Base-by-base conservation (phyloP, 805 yeast genomes). In the Sugiyamaella mastotermitis region DNA sequence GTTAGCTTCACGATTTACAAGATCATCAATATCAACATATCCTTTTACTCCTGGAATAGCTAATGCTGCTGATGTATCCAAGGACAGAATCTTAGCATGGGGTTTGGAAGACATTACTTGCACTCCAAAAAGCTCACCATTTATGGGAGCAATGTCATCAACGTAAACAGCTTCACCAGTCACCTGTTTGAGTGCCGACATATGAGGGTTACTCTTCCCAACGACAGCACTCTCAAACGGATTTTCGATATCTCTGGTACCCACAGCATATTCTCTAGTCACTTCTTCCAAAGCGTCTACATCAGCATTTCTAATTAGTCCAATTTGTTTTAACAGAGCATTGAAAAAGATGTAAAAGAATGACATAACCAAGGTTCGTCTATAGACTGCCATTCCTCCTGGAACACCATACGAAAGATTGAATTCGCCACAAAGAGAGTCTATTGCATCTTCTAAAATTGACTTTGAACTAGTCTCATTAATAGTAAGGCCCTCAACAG, bases 321-420 rank as follows among this genome's bases (percentile, higher is more conserved):
- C 48, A 5, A 38, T 10, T 3, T 22, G 11, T 15, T 40, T 36
- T 34, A 62, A 38, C 39, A 63, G 51, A 31, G 55, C 47, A 35
- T 66, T 64, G 53, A 56, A 60, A 41, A 69, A 69, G 46, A 63
- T 66, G 57, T 62, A 69, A 47, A 69, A 69, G 50, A 69, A 69
- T 7, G 72, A 66, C 35, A 68, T 41, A 8, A 70, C 61, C 31
- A 69, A 54, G n/a, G 72, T 60, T 26, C 67, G 51, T 35, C 74
- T 53, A 44, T 64, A 69, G 2, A 65, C 53, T 0, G 74, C 71
- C 72, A 67, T 68, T 10, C 73, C 74, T 40, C 74, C 74, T 3
- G 74, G 74, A 31, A 69, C 74, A 13, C 58, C 58, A 47, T 48
- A 69, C 1, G 67, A 58, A 31, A 69, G 52, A 11, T 61, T 53